Evolutionary conservation across 2,329 filamentous ascomycete genomes (phyloP), one percentile per base, ranked within the genome.

Genomic region (Penicillium oxalicum): DNA sequence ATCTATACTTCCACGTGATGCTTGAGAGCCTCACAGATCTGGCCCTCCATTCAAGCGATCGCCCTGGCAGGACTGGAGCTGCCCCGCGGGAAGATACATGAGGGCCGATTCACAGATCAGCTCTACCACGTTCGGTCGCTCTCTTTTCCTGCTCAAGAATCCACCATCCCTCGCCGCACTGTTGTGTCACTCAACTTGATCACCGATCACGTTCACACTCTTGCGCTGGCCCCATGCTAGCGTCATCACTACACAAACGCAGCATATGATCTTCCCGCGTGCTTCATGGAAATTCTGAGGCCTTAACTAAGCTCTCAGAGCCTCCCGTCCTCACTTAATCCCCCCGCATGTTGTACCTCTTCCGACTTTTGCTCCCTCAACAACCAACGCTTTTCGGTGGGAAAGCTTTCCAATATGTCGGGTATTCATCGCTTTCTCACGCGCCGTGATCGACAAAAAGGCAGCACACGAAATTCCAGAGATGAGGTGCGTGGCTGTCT

Each of bases 381-480:
- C 49, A 44, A 41, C 46, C 33, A 29, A 35, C 40, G 29, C 7
- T 48, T 27, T 40, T 40, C 27, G 8, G 48, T 38, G 44, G 26
- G 35, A 24, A 40, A 24, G 12, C 8, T 35, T 11, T 40, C 18
- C 28, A 61, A 49, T 13, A 73, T 72, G 70, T 70, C 66, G 57
- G 66, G 69, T 1, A 69, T 73, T 45, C 70, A 71, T 47, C 61
- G 66, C 35, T 70, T 73, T 47, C 62, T 73, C 46, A 69, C 68
- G 4, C 66, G 63, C 45, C 66, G 70, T 36, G 70, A 72, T 48
- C 66, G 60, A 44, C 58, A 64, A 43, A 61, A 57, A 44, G 59
- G 59, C 47, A 32, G 57, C 48, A 55, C 50, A 35, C 67, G 63
- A 44, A 57, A 61, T 24, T 57, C 50, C n/a, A 69, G 65, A 58